Evolutionary conservation across 208 protist species (phyloP).

Genomic region (Tritrichomonas musculus): DNA sequence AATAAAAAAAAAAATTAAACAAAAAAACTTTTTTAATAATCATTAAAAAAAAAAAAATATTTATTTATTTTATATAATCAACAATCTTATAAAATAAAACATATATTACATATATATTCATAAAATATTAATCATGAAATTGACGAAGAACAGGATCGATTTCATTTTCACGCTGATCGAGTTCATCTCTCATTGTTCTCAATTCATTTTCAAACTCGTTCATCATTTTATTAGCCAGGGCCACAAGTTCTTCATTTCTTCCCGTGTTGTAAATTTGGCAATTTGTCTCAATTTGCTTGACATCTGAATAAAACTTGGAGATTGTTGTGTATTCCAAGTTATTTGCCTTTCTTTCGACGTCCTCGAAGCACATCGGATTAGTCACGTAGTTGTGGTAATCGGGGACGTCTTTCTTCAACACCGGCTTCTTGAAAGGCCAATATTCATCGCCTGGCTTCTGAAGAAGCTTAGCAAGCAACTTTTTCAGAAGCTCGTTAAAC

Average conservation of each 20-base stretch:
- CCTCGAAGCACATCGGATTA: neutral
- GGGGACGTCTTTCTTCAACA: neutral
- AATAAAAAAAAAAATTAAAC: too few relatives aligned
- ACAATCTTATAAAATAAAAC: too few relatives aligned
- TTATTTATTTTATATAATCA: too few relatives aligned
- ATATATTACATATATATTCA: too few relatives aligned
- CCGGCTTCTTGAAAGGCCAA: neutral
- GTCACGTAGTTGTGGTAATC: neutral
- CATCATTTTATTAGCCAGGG: neutral
- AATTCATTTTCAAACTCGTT: neutral
- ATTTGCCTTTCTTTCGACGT: neutral
- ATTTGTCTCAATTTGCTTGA: neutral
- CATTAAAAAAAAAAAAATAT: too few relatives aligned
- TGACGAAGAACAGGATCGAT: constrained; percentile 21
- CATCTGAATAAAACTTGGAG: neutral
- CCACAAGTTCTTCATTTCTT: neutral
- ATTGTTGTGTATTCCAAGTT: neutral
- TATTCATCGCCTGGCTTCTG: neutral
- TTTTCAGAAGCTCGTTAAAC: neutral
- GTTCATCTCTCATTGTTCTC: neutral
- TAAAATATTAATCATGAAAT: neutral
- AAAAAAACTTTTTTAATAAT: too few relatives aligned
- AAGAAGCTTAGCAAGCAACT: neutral
- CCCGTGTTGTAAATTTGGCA: neutral
- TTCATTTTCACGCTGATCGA: neutral